Percentiles rank a stretch among this genome's conserved stretches.
phyloP scores from a whole-genome alignment of 2,329 filamentous ascomycete genomes.

The Biscogniauxia sp. region DNA sequence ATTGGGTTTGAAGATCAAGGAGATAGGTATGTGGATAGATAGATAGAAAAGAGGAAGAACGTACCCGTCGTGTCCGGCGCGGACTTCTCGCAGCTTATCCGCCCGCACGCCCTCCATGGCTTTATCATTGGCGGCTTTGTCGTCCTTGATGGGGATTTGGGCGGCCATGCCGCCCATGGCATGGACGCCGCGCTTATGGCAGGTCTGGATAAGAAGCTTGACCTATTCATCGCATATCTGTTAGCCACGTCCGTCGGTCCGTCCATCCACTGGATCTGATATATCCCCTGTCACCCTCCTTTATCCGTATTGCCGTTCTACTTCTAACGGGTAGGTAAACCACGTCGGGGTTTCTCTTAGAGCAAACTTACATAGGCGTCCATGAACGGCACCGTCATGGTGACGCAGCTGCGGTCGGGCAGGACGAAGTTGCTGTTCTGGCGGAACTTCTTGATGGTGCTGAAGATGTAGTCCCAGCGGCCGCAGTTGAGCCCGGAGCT shows the following conservation, averaged over 20 bases:
- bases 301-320: too few species aligned
- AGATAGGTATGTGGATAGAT: neutral
- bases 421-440: constrained; percentile 91
- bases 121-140: constrained; percentile 84
- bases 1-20: neutral
- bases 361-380: constrained; percentile 67
- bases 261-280: too few species aligned
- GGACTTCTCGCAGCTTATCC: constrained; percentile 94
- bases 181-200: constrained; percentile 94
- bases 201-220: constrained; percentile 96
- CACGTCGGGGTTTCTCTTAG: neutral
- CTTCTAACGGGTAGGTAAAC: too few species aligned
- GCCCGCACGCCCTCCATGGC: constrained; percentile 91
- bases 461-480: constrained; percentile 99
- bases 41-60: constrained; percentile 11
- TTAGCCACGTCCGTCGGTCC: too few species aligned
- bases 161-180: constrained; percentile 99
- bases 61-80: constrained; percentile 85
- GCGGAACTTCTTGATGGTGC: constrained; percentile 98
- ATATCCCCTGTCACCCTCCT: too few species aligned
- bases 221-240: constrained; percentile 40
- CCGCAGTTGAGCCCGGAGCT: constrained; percentile 96
- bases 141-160: constrained; percentile 97
- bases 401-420: constrained; percentile 85
- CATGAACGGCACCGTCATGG: constrained; percentile 99